Percentiles rank a stretch among this genome's conserved stretches.
These are phyloP conservation scores for Eutrema yunnanense DNA, from an alignment of 345 rosid species.

Conservation along the genomic window DNA sequence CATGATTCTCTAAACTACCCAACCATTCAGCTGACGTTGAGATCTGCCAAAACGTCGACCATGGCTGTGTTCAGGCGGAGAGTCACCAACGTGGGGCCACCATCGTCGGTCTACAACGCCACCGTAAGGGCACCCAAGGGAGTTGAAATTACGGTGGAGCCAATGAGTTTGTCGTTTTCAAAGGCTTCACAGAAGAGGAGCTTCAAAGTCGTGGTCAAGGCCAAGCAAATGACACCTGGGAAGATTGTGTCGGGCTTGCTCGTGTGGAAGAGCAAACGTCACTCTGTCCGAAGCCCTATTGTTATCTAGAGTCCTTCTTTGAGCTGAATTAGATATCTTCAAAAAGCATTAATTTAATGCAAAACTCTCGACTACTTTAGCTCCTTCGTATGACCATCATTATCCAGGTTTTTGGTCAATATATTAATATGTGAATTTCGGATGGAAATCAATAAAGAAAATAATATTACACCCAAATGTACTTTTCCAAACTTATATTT, in stretches of 20 bases:
- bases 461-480: too few species aligned
- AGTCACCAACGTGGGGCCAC: conserved; percentile 73
- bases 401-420: not conserved
- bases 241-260: conserved; percentile 57
- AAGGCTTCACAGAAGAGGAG: conserved; percentile 43
- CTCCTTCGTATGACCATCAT: not conserved
- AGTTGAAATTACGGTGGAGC: conserved; percentile 52
- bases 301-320: conserved; percentile 37
- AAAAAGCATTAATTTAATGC: not conserved
- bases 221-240: conserved; percentile 31
- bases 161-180: conserved; percentile 49
- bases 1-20: conserved; percentile 83
- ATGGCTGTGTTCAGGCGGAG: conserved; percentile 47
- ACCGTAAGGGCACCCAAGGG: conserved; percentile 57
- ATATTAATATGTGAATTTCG: not conserved
- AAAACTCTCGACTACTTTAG: not conserved
- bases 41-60: conserved; percentile 26
- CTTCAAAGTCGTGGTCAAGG: conserved; percentile 73
- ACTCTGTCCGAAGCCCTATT: conserved; percentile 69
- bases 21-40: conserved; percentile 55
- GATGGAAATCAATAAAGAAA: too few species aligned
- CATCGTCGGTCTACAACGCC: conserved; percentile 48
- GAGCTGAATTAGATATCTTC: not conserved
- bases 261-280: conserved; percentile 53
- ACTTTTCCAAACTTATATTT: too few species aligned